Evolutionary conservation across 305 asterid species (phyloP).

Genomic region (Fraxinus greggii): DNA sequence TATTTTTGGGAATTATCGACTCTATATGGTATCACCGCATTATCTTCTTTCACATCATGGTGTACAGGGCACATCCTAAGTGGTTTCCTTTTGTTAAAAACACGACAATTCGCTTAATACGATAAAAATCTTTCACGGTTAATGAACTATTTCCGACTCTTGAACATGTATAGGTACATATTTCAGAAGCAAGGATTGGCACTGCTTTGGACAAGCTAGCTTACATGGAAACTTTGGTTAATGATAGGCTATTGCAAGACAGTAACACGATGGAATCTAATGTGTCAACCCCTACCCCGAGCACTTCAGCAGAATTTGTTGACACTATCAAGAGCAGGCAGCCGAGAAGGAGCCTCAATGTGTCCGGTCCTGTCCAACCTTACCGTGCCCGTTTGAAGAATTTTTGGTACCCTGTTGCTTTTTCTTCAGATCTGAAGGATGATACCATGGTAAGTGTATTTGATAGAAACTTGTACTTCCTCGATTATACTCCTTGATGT

Average conservation of each 20-base stretch:
- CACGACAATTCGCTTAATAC: neutral
- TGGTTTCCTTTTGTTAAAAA: neutral
- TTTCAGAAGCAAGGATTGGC: conserved; percentile 84
- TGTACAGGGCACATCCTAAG: neutral
- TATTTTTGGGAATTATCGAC: neutral
- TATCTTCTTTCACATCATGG: neutral
- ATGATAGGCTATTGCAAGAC: conserved; percentile 49
- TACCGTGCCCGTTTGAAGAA: conserved; percentile 60
- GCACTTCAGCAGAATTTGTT: conserved; percentile 26
- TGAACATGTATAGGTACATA: conserved; percentile 61
- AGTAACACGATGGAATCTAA: conserved; percentile 32
- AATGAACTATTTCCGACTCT: conserved; percentile 21
- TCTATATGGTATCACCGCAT: neutral
- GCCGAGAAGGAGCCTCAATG: conserved; percentile 34
- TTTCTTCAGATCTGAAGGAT: conserved; percentile 69
- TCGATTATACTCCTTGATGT: neutral
- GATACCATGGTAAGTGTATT: conserved; percentile 72
- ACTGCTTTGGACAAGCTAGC: conserved; percentile 70
- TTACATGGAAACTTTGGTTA: conserved; percentile 53
- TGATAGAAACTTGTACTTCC: neutral
- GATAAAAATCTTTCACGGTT: neutral
- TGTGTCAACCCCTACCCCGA: conserved; percentile 24
- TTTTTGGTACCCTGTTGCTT: conserved; percentile 91
- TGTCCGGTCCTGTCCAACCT: conserved; percentile 65
- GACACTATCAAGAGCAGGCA: conserved; percentile 24